Evolutionary conservation across 306 rosid species (phyloP), one percentile per base, ranked within the genome.

Genomic region (Dryas drummondii): DNA sequence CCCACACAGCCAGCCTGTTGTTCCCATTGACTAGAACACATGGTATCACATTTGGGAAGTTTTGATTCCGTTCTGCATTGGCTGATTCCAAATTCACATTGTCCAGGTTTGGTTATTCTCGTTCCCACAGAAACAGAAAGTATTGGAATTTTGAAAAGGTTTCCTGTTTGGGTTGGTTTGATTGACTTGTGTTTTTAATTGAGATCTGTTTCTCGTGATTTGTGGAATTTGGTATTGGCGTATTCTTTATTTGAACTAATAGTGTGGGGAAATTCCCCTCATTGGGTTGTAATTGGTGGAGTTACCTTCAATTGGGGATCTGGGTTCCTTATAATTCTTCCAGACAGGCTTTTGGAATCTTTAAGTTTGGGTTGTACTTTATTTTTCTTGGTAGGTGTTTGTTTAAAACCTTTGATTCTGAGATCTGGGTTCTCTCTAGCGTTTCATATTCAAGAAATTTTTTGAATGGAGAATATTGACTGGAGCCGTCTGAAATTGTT

Each of bases 381-480:
- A 8, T 48, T n/a, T 44, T 54, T 54, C 59, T 52, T 4, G 45
- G 14, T 58, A 4, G 49, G 68, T 73, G 67, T 58, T 48, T 58
- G 51, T 66, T 65, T 42, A 63, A 60, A 17, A 49, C 26, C 11
- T 66, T 47, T 6, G 32, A 48, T 60, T 60, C 76, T 49, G 76
- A 78, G 84, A 71, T 75, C 66, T 75, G 78, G 80, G 56, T 44
- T 72, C 40, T 51, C 76, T 74, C 41, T 19, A 26, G 68, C 47
- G 16, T 19, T 42, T 13, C 37, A 26, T 59, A 53, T 58, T 19
- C 40, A 9, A 14, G 61, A 73, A 17, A 52, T 27, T 16, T n/a
- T 15, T 70, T 15, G 55, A 68, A 49, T 5, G 62, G 50, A 60
- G 58, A 32, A 1, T 32, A 32, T 32, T 32, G 37, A 68, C 40